These are phyloP conservation scores for Petunia hybrid DNA, from an alignment of 305 asterid genomes.

Conservation along the genomic window DNA sequence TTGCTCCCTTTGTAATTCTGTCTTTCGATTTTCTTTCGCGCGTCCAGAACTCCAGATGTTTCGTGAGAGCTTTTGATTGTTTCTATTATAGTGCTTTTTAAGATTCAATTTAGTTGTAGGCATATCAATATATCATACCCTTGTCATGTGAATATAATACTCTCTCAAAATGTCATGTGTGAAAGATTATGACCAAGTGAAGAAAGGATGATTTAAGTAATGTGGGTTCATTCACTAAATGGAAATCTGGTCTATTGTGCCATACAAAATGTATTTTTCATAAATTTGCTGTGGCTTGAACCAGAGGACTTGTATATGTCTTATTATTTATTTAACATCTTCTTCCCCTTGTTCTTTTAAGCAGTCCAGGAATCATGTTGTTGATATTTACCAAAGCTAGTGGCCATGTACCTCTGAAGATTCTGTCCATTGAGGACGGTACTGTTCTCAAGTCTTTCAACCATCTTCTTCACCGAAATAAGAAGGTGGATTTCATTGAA, in stretches of 20 bases:
- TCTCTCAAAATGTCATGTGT: constrained; percentile 11
- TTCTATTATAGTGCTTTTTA: constrained; percentile 1
- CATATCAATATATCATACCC: background rate
- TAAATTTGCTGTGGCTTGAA: background rate
- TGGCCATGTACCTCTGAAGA: constrained; percentile 87
- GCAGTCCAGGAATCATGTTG: constrained; percentile 97
- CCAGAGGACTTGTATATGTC: background rate
- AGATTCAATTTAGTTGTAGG: constrained; percentile 25
- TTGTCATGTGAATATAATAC: background rate
- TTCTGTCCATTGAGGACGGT: constrained; percentile 95
- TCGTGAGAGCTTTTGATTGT: constrained; percentile 14
- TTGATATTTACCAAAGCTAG: constrained; percentile 73
- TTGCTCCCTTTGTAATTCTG: constrained; percentile 16
- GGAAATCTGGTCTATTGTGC: background rate
- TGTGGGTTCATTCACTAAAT: constrained; percentile 24
- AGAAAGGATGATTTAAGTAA: constrained; percentile 19
- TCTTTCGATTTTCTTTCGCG: background rate
- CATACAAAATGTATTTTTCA: background rate
- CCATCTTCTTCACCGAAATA: constrained; percentile 90
- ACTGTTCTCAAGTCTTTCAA: constrained; percentile 85
- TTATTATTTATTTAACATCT: background rate
- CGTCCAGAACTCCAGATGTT: constrained; percentile 18
- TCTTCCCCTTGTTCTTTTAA: constrained; percentile 30
- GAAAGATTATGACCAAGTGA: constrained; percentile 24
- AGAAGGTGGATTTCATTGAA: constrained; percentile 99